phyloP scores from a whole-genome alignment of 78 protist species.

The Dictyostelium citrinum region DNA sequence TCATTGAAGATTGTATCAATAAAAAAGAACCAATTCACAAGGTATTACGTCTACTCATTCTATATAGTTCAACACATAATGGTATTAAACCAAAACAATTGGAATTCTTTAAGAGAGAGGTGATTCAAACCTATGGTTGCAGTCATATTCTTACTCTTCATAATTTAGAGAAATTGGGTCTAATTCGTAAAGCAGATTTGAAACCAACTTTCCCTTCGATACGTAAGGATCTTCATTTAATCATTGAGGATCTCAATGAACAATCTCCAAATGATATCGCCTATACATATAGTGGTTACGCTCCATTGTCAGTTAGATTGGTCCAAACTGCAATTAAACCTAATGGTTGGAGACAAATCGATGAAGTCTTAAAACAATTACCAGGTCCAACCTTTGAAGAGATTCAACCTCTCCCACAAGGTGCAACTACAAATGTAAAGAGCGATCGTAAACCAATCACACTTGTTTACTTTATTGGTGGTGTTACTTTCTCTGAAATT shows the following conservation, averaged over 20 bases:
- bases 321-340: constrained; percentile 65
- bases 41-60: constrained; percentile 86
- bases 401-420: neutral
- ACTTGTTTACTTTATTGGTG: constrained; percentile 91
- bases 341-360: constrained; percentile 18
- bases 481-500: constrained; percentile 89
- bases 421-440: neutral
- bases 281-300: constrained; percentile 88
- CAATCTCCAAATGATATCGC: constrained; percentile 67
- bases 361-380: constrained; percentile 3
- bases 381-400: constrained; percentile 71
- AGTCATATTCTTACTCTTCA: neutral
- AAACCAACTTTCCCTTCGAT: neutral
- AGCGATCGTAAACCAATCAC: constrained; percentile 41
- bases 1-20: constrained; percentile 84
- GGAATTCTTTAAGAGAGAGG: constrained; percentile 39
- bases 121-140: constrained; percentile 75
- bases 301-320: constrained; percentile 88
- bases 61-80: constrained; percentile 58
- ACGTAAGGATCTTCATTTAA: constrained; percentile 43
- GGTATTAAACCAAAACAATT: constrained; percentile 81
- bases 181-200: constrained; percentile 13
- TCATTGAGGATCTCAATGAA: constrained; percentile 81
- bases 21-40: constrained; percentile 63
- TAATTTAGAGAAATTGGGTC: constrained; percentile 13